Conservation (phyloP, 768 basidiomycete genomes). For the Serpula lacrymans region DNA sequence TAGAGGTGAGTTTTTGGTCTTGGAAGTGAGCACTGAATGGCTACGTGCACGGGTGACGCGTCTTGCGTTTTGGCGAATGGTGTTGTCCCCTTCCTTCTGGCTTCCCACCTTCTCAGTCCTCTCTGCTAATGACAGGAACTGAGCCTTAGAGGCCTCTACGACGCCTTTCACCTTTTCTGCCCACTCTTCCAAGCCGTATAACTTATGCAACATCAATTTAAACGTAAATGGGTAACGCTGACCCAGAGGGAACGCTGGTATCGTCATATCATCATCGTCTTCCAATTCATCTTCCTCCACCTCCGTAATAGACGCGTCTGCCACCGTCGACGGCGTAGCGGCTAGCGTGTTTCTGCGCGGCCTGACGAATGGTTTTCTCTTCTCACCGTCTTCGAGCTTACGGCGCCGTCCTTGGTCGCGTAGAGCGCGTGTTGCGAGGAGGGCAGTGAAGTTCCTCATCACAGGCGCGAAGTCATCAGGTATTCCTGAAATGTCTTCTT, state of each 20-base stretch:
- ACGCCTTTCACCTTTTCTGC: constrained; percentile 49
- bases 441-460: constrained; percentile 35
- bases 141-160: constrained; percentile 49
- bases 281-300: constrained; percentile 18
- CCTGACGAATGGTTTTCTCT: constrained; percentile 4
- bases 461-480: constrained; percentile 25
- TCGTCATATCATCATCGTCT: constrained; percentile 24
- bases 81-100: constrained; percentile 11
- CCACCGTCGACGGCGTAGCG: constrained; percentile 12
- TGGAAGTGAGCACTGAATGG: constrained; percentile 25
- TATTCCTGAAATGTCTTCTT: constrained; percentile 29
- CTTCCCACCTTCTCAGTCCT: constrained; percentile 13
- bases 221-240: constrained; percentile 56
- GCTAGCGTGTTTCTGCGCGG: constrained; percentile 21
- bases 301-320: constrained; percentile 4
- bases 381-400: constrained; percentile 1
- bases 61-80: constrained; percentile 8
- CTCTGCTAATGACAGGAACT: constrained; percentile 55
- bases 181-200: constrained; percentile 62
- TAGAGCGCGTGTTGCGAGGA: constrained; percentile 31
- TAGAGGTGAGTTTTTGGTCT: constrained; percentile 12
- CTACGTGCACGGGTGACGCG: constrained; percentile 29
- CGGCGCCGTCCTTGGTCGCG: constrained; percentile 19
- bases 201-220: constrained; percentile 63
- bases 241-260: constrained; percentile 40